Conservation (phyloP, 805 yeast species). For the Schizosaccharomyces lindneri region DNA sequence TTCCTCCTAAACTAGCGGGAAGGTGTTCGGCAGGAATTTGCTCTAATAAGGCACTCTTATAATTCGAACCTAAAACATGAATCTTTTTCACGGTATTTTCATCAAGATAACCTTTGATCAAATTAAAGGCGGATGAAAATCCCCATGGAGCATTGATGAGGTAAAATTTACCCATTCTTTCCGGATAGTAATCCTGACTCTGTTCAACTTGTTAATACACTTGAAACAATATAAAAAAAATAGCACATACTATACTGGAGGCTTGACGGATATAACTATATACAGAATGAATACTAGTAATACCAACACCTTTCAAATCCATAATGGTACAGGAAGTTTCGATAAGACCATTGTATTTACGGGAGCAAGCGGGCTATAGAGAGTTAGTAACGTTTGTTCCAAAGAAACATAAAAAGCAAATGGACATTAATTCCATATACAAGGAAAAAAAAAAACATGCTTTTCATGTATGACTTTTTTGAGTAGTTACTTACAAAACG, state of each 20-base stretch:
- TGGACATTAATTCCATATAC: background rate
- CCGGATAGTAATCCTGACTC: conserved; percentile 89
- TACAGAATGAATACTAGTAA: conserved; percentile 64
- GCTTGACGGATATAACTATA: conserved; percentile 78
- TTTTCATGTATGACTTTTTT: background rate
- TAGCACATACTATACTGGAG: conserved; percentile 33
- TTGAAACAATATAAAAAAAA: background rate
- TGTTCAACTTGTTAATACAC: background rate
- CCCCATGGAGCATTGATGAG: conserved; percentile 94
- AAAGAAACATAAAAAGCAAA: background rate
- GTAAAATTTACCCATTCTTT: conserved; percentile 79
- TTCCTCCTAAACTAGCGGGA: conserved; percentile 79
- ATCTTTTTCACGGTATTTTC: conserved; percentile 94
- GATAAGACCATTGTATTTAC: conserved; percentile 48
- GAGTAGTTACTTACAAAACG: conserved; percentile 23
- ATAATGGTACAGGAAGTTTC: conserved; percentile 93
- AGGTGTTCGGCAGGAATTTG: conserved; percentile 87
- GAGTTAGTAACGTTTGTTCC: background rate
- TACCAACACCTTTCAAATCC: conserved; percentile 83
- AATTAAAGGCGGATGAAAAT: conserved; percentile 72
- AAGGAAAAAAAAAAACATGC: background rate
- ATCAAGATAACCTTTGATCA: conserved; percentile 83
- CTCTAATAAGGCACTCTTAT: conserved; percentile 58
- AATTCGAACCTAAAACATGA: conserved; percentile 57
- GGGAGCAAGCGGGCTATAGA: conserved; percentile 67